phyloP scores from a whole-genome alignment of 352 stramenopile genomes.

The Phytophthora vignae region DNA sequence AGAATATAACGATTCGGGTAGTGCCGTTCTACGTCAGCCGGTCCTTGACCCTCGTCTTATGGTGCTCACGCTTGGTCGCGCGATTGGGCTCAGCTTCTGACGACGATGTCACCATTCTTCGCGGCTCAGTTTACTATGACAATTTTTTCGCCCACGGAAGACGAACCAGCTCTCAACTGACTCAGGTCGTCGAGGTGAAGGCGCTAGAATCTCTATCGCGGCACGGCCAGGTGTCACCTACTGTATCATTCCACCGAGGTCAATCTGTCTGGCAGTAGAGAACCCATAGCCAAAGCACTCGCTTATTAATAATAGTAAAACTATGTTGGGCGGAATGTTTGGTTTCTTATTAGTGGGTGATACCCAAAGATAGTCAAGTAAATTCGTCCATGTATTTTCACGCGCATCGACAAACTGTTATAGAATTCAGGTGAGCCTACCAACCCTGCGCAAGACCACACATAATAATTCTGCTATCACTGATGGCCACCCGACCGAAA shows the following conservation, averaged over 20 bases:
- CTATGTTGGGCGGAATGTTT: no score
- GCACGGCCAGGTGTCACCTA: neutral
- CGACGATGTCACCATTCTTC: slow-evolving; percentile 31
- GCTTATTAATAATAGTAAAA: no score
- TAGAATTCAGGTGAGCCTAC: neutral
- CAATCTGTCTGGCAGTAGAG: neutral
- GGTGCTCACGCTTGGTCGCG: slow-evolving; percentile 17
- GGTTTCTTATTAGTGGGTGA: neutral
- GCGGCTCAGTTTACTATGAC: slow-evolving; percentile 38
- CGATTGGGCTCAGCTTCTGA: slow-evolving; percentile 16
- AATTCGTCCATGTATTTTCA: neutral
- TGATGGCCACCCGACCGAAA: neutral
- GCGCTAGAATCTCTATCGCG: neutral
- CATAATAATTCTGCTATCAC: neutral
- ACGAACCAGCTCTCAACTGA: slow-evolving; percentile 6
- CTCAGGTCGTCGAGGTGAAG: neutral
- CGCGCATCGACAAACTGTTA: no score
- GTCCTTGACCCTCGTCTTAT: slow-evolving; percentile 13
- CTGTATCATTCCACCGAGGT: neutral
- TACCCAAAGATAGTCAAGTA: neutral
- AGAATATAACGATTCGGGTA: slow-evolving; percentile 10
- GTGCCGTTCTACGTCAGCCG: slow-evolving; percentile 21
- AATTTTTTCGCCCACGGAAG: slow-evolving; percentile 27
- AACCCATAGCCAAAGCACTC: no score
- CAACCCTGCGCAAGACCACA: neutral